These are phyloP conservation scores for Violaceomyces palustris DNA, from an alignment of 1,284 basidiomycete genomes.

Conservation along the genomic window DNA sequence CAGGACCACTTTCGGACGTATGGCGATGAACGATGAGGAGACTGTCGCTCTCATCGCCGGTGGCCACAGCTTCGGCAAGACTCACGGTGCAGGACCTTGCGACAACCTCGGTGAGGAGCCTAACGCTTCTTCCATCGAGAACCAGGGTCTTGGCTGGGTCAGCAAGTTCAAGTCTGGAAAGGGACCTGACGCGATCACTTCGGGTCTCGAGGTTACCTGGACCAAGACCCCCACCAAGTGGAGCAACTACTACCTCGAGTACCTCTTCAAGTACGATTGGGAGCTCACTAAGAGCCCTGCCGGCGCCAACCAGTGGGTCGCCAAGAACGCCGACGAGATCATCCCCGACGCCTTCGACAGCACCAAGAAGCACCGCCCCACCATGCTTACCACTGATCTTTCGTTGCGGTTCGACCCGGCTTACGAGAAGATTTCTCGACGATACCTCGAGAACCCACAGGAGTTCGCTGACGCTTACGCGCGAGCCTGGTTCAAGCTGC, in stretches of 20 bases:
- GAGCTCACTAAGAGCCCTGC: constrained; percentile 25
- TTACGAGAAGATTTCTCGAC: constrained; percentile 24
- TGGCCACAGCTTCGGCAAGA: constrained; percentile 28
- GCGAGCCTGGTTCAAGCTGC: constrained; percentile 26
- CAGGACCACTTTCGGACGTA: constrained; percentile 22
- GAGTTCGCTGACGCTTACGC: constrained; percentile 20
- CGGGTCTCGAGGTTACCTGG: constrained; percentile 19
- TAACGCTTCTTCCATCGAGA: constrained; percentile 17
- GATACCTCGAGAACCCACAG: constrained; percentile 17
- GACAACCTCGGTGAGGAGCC: constrained; percentile 20
- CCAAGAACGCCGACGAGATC: constrained; percentile 25
- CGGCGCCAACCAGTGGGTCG: constrained; percentile 22
- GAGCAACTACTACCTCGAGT: constrained; percentile 26
- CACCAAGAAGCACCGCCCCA: constrained; percentile 23
- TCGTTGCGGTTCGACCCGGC: constrained; percentile 18
- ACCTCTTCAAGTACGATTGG: constrained; percentile 27
- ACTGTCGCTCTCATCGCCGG: constrained; percentile 25
- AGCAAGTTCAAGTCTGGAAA: constrained; percentile 18
- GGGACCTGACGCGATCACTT: constrained; percentile 15
- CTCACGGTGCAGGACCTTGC: constrained; percentile 21
- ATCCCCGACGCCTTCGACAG: constrained; percentile 25
- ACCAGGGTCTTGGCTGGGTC: constrained; percentile 17
- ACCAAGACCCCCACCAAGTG: constrained; percentile 26
- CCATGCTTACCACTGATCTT: constrained; percentile 24
- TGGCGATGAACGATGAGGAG: constrained; percentile 27